These are phyloP conservation scores for Lepidium campestre DNA, from an alignment of 441 rosid species.

Conservation along the genomic window DNA sequence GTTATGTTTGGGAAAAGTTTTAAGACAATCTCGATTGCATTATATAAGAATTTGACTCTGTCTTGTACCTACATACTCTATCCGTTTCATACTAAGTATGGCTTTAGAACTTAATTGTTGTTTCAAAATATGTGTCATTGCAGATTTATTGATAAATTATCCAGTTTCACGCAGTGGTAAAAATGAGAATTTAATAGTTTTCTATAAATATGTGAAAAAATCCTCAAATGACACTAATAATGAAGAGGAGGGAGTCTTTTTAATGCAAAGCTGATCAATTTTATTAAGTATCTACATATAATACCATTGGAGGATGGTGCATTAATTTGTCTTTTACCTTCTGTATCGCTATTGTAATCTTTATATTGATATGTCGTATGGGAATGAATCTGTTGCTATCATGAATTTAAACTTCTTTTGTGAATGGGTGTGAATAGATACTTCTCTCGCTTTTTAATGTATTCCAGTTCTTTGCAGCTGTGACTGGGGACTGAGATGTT, in stretches of 20 bases:
- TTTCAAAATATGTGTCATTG: too few species aligned
- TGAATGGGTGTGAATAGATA: background rate
- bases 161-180: too few species aligned
- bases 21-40: background rate
- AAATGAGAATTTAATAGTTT: too few species aligned
- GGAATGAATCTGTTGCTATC: background rate
- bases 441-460: slow-evolving; percentile 1
- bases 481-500: slow-evolving; percentile 71
- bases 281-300: background rate
- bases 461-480: slow-evolving; percentile 56
- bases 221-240: too few species aligned
- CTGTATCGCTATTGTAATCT: background rate
- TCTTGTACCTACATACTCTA: background rate
- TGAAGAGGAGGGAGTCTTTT: too few species aligned
- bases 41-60: background rate
- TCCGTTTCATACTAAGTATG: too few species aligned
- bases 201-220: too few species aligned
- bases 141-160: too few species aligned
- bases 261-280: background rate
- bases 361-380: background rate
- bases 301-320: background rate
- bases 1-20: background rate
- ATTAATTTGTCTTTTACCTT: background rate
- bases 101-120: too few species aligned
- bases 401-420: background rate